Evolutionary conservation across 1,139 yeast genomes (phyloP).

Genomic region (Blastobotrys elegans): DNA sequence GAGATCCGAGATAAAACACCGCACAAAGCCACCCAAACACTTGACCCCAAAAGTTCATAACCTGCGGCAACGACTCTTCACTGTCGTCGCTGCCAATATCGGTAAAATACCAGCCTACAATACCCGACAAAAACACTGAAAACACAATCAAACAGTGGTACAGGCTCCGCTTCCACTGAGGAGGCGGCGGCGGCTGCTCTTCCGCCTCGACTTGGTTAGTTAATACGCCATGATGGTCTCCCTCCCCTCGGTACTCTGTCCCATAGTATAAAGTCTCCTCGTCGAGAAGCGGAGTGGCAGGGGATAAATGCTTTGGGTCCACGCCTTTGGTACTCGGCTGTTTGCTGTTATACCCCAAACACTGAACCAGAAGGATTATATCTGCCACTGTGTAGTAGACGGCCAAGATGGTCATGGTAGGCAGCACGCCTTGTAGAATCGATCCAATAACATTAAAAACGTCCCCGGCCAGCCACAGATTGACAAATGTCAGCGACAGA

Average conservation of each 20-base stretch:
- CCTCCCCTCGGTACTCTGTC: constrained; percentile 6
- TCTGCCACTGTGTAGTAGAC: constrained; percentile 91
- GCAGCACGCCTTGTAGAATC: constrained; percentile 77
- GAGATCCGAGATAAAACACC: constrained; percentile 72
- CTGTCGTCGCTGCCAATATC: constrained; percentile 5
- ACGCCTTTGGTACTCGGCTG: constrained; percentile 46
- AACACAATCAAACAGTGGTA: constrained; percentile 62
- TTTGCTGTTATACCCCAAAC: constrained; percentile 56
- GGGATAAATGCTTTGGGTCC: constrained; percentile 77
- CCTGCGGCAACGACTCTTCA: constrained; percentile 27
- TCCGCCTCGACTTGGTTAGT: constrained; percentile 8
- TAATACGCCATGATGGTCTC: constrained; percentile 35
- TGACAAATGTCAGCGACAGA: constrained; percentile 71
- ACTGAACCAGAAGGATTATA: constrained; percentile 72
- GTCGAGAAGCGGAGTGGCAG: constrained; percentile 81
- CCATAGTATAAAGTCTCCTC: constrained; percentile 38
- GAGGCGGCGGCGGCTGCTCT: constrained; percentile 12
- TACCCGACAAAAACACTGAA: constrained; percentile 68
- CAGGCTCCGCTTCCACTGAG: constrained; percentile 29
- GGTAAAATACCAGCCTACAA: constrained; percentile 81
- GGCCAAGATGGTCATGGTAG: constrained; percentile 89
- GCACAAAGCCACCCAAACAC: constrained; percentile 92
- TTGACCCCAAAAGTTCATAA: constrained; percentile 74
- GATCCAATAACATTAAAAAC: constrained; percentile 89
- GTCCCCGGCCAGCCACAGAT: constrained; percentile 88